These are phyloP conservation scores for Aspergillus sp. DNA, from an alignment of 2,329 filamentous ascomycete genomes.

Conservation along the genomic window DNA sequence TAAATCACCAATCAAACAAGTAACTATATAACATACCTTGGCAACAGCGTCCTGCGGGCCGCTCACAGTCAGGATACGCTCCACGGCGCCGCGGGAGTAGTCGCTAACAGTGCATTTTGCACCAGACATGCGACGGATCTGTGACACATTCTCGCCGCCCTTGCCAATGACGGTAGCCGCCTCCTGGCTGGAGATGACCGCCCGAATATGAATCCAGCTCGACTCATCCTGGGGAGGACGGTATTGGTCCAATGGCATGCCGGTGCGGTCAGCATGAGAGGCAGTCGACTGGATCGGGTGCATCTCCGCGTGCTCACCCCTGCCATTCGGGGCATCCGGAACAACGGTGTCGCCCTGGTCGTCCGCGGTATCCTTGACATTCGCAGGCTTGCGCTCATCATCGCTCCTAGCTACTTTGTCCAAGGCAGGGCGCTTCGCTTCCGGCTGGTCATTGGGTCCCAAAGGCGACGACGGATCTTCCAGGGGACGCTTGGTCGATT, in stretches of 20 bases:
- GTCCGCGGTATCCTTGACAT: slow-evolving; percentile 19
- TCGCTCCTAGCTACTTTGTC: slow-evolving; percentile 77
- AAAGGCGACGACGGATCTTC: slow-evolving; percentile 96
- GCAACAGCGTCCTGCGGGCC: slow-evolving; percentile 92
- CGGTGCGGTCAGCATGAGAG: slow-evolving; percentile 43
- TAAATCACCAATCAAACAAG: slow-evolving; percentile 9
- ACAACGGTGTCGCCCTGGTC: slow-evolving; percentile 60
- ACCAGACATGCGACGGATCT: slow-evolving; percentile 87
- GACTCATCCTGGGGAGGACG: slow-evolving; percentile 70
- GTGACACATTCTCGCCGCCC: slow-evolving; percentile 95
- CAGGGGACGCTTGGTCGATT: slow-evolving; percentile 71
- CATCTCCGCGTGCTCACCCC: slow-evolving; percentile 41
- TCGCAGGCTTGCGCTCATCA: slow-evolving; percentile 23
- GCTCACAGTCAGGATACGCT: slow-evolving; percentile 95
- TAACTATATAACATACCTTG: slow-evolving; percentile 62
- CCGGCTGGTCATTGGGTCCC: slow-evolving; percentile 81
- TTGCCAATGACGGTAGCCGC: slow-evolving; percentile 98
- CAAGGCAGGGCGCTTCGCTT: slow-evolving; percentile 91
- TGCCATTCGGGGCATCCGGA: slow-evolving; percentile 52
- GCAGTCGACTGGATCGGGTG: slow-evolving; percentile 52
- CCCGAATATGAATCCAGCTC: slow-evolving; percentile 91
- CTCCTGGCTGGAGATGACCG: slow-evolving; percentile 94
- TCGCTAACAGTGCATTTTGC: slow-evolving; percentile 99
- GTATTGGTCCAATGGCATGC: slow-evolving; percentile 31
- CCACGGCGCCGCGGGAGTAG: slow-evolving; percentile 91